A percentile compares a stretch with the other conserved stretches of the same genome.
Evolutionary conservation across 2,329 filamentous ascomycete genomes (phyloP).

Genomic region (Sporothrix inflata): DNA sequence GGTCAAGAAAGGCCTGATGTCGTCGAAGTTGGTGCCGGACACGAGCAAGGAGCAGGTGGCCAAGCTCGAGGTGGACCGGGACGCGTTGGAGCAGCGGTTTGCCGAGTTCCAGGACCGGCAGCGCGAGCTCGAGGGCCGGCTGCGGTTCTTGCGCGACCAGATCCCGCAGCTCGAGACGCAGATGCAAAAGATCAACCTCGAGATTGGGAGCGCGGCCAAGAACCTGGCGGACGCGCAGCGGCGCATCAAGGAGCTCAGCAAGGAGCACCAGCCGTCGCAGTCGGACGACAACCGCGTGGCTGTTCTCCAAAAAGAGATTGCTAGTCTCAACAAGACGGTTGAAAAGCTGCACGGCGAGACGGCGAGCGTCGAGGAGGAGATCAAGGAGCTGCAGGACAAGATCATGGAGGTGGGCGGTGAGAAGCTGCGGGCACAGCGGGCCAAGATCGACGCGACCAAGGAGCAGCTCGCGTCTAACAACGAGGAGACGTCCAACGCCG

Average conservation of each 20-base stretch:
- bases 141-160: slow-evolving; percentile 73
- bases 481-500: slow-evolving; percentile 82
- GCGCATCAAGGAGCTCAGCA: slow-evolving; percentile 80
- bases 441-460: slow-evolving; percentile 86
- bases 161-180: slow-evolving; percentile 85
- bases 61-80: slow-evolving; percentile 85
- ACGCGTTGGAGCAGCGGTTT: slow-evolving; percentile 81
- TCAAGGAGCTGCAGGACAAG: slow-evolving; percentile 89
- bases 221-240: slow-evolving; percentile 84
- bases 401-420: slow-evolving; percentile 99
- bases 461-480: slow-evolving; percentile 79
- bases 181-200: slow-evolving; percentile 87
- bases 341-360: slow-evolving; percentile 81
- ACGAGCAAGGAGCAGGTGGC: slow-evolving; percentile 84
- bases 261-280: slow-evolving; percentile 79
- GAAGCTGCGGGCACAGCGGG: slow-evolving; percentile 84
- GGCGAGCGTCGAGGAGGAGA: slow-evolving; percentile 88
- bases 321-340: slow-evolving; percentile 74
- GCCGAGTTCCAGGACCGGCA: slow-evolving; percentile 83
- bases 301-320: slow-evolving; percentile 76
- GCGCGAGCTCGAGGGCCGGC: slow-evolving; percentile 72
- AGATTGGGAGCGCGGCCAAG: slow-evolving; percentile 82
- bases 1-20: slow-evolving; percentile 93
- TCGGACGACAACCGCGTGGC: slow-evolving; percentile 75
- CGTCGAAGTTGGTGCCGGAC: slow-evolving; percentile 87